These are phyloP conservation scores for Aleurites moluccanus DNA, from an alignment of 441 rosid species.

Conservation along the genomic window DNA sequence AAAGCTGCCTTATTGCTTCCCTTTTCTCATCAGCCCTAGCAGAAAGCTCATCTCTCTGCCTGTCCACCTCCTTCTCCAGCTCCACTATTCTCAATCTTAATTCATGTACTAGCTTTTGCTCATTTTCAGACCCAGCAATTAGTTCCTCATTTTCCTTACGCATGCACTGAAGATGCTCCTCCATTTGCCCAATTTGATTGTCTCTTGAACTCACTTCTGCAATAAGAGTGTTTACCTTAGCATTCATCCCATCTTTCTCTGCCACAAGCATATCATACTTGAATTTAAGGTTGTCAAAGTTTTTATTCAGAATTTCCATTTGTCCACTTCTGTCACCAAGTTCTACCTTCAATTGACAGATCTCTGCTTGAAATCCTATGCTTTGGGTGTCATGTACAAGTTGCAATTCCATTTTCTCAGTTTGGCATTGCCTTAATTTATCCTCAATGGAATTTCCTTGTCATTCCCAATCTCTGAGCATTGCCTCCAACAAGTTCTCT, in stretches of 20 bases:
- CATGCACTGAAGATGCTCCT: conserved; percentile 38
- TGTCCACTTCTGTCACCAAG: conserved; percentile 35
- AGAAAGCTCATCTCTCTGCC: conserved; percentile 44
- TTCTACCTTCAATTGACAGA: conserved; percentile 43
- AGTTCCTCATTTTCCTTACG: conserved; percentile 30
- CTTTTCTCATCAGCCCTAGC: conserved; percentile 73
- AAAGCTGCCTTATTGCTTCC: conserved; percentile 84
- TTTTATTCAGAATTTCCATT: conserved; percentile 51
- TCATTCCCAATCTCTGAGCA: conserved; percentile 42
- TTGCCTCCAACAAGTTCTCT: conserved; percentile 37
- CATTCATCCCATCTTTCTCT: conserved; percentile 58
- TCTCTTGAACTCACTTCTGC: conserved; percentile 48
- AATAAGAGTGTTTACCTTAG: conserved; percentile 41
- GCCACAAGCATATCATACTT: conserved; percentile 55
- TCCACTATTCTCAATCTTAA: conserved; percentile 43
- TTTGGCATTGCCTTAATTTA: conserved; percentile 32
- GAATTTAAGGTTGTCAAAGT: conserved; percentile 45
- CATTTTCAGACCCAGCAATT: conserved; percentile 33
- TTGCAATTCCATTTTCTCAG: conserved; percentile 44
- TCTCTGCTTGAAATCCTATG: conserved; percentile 33
- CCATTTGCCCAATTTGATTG: conserved; percentile 38
- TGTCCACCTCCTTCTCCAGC: conserved; percentile 55
- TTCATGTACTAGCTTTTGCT: conserved; percentile 38
- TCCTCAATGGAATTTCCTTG: conserved; percentile 37
- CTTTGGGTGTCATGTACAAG: conserved; percentile 28